Percentiles rank a stretch among this genome's conserved stretches.
These are phyloP conservation scores for Stagonosporopsis cucurbitacearum DNA, from an alignment of 2,329 filamentous ascomycete species.

Conservation along the genomic window DNA sequence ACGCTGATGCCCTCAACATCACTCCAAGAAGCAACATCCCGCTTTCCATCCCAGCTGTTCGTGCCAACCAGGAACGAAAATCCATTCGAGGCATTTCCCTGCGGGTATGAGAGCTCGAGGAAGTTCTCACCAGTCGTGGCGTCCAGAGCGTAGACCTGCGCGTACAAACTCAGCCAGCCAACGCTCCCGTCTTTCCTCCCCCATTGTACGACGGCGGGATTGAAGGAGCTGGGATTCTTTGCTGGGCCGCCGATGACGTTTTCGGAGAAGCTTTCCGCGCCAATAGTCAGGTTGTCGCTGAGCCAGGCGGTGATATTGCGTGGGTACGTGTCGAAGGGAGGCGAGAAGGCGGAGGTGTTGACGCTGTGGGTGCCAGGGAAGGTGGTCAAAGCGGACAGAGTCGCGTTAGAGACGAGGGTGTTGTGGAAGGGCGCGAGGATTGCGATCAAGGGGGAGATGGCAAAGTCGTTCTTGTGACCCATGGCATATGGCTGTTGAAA, in stretches of 20 bases:
- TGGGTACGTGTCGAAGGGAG: conserved; percentile 63
- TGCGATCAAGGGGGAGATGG: conserved; percentile 63
- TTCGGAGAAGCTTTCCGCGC: conserved; percentile 65
- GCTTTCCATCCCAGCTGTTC: conserved; percentile 53
- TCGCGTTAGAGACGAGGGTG: conserved; percentile 53
- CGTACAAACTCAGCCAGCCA: conserved; percentile 40
- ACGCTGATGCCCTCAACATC: conserved; percentile 59
- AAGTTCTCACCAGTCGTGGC: conserved; percentile 34
- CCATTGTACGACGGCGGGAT: conserved; percentile 68
- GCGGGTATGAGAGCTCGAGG: conserved; percentile 62
- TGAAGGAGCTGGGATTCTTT: conserved; percentile 61
- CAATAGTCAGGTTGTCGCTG: conserved; percentile 63
- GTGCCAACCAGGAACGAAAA: conserved; percentile 60
- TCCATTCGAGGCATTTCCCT: conserved; percentile 56
- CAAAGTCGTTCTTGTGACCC: conserved; percentile 66
- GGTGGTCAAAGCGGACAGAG: conserved; percentile 48
- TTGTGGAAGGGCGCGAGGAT: conserved; percentile 60
- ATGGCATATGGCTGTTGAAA: conserved; percentile 57
- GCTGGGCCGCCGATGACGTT: conserved; percentile 62
- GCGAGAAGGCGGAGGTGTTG: conserved; percentile 61
- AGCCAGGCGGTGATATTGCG: conserved; percentile 68
- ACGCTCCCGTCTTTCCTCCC: conserved; percentile 39
- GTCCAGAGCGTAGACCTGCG: conserved; percentile 33
- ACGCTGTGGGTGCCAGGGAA: conserved; percentile 64
- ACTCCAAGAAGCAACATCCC: conserved; percentile 54